Percentiles rank a stretch among this genome's conserved stretches.
These are phyloP conservation scores for Aspergillus nidulans DNA, from an alignment of 495 filamentous ascomycete genomes.

Conservation along the genomic window DNA sequence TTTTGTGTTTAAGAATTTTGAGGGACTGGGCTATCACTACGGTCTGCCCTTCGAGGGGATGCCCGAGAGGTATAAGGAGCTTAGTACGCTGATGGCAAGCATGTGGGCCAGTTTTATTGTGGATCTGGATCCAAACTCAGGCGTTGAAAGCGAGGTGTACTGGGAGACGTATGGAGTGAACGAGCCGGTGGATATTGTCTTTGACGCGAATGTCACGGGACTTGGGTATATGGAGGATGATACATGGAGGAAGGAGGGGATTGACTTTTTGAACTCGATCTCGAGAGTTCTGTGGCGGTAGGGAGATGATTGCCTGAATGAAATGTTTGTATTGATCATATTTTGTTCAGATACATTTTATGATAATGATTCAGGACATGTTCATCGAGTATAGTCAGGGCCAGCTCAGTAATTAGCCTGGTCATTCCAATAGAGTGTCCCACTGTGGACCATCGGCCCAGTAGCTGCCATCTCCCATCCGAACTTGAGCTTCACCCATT, in stretches of 20 bases:
- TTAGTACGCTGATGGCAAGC: constrained; percentile 50
- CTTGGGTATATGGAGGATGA: background rate
- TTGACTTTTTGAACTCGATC: background rate
- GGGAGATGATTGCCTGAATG: background rate
- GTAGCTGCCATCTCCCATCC: constrained; percentile 58
- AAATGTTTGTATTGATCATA: background rate
- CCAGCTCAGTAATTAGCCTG: constrained; percentile 37
- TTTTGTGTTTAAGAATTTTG: constrained; percentile 57
- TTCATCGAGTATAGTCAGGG: no score
- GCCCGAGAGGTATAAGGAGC: constrained; percentile 37
- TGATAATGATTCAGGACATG: no score
- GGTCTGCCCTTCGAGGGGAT: constrained; percentile 44
- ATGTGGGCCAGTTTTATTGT: constrained; percentile 42
- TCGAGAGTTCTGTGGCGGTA: background rate
- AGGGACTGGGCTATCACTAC: constrained; percentile 46
- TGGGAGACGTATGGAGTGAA: background rate
- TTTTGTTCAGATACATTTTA: background rate
- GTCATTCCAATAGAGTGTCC: constrained; percentile 62
- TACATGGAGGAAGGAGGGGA: background rate
- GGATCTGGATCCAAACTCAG: constrained; percentile 46
- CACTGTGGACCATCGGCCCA: constrained; percentile 58
- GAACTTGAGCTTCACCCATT: constrained; percentile 50
- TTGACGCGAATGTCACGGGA: background rate
- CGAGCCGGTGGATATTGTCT: background rate
- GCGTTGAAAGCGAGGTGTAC: constrained; percentile 21